These are phyloP conservation scores for Aspergillus terreus DNA, from an alignment of 2,329 filamentous ascomycete genomes.

Conservation along the genomic window DNA sequence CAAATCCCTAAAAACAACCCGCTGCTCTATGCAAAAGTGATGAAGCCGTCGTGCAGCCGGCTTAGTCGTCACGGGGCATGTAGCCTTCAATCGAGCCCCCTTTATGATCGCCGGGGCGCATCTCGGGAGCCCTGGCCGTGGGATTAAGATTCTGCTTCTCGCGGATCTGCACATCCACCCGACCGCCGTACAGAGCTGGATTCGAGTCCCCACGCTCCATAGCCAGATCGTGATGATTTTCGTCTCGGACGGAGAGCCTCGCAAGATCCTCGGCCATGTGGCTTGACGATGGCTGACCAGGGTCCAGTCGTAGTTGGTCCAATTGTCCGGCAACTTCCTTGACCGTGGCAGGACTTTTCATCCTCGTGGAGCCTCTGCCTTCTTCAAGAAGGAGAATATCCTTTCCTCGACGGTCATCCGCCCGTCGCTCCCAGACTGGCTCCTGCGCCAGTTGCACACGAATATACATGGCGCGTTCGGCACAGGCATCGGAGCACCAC, in stretches of 20 bases:
- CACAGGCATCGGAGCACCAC: constrained; percentile 83
- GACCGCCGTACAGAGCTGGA: constrained; percentile 21
- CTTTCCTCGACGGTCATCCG: constrained; percentile 43
- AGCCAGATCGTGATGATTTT: constrained; percentile 27
- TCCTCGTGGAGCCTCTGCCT: constrained; percentile 29
- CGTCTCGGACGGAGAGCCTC: constrained; percentile 22
- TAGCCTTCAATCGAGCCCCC: constrained; percentile 44
- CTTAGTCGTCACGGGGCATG: constrained; percentile 25
- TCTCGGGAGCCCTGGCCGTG: constrained; percentile 26
- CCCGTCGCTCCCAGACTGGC: constrained; percentile 77
- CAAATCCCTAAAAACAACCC: neutral
- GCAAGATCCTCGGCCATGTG: constrained; percentile 22
- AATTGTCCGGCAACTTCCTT: constrained; percentile 25
- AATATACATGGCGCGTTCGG: constrained; percentile 74
- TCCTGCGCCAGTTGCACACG: constrained; percentile 83
- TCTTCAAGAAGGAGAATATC: constrained; percentile 66
- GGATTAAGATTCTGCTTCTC: constrained; percentile 26
- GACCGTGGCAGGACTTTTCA: constrained; percentile 14
- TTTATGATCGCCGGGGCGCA: constrained; percentile 28
- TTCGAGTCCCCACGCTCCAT: constrained; percentile 34
- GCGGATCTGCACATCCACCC: constrained; percentile 31
- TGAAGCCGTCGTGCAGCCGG: neutral
- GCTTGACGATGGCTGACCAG: constrained; percentile 6
- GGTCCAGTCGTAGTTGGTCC: constrained; percentile 17
- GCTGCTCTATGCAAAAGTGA: neutral